Percentiles rank a stretch among this genome's conserved stretches.
These are phyloP conservation scores for Fomitopsis serialis DNA, from an alignment of 768 basidiomycete genomes.

Conservation along the genomic window DNA sequence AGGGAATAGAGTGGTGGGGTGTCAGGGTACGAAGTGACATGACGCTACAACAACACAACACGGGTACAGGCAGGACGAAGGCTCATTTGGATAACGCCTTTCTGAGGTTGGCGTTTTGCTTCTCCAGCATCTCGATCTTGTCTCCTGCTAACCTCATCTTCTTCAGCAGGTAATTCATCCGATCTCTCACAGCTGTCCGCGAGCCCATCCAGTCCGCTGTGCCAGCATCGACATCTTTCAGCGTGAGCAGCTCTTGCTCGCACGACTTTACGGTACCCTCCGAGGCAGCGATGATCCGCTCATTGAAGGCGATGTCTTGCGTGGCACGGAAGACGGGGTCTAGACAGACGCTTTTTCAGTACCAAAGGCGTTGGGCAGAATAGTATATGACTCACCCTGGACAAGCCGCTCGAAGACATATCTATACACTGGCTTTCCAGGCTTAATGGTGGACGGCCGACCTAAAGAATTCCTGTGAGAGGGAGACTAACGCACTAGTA, in stretches of 20 bases:
- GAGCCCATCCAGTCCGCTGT: conserved; percentile 40
- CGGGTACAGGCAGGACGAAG: background rate
- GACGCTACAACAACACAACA: background rate
- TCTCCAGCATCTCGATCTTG: conserved; percentile 68
- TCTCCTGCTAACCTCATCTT: conserved; percentile 70
- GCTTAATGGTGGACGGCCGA: conserved; percentile 75
- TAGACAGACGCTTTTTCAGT: conserved; percentile 22
- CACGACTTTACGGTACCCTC: conserved; percentile 64
- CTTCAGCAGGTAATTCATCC: conserved; percentile 62
- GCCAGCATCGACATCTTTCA: conserved; percentile 61
- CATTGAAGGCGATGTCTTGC: conserved; percentile 79
- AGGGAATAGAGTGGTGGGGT: too few species aligned
- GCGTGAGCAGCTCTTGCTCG: conserved; percentile 68
- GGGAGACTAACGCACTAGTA: background rate
- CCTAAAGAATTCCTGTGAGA: conserved; percentile 35
- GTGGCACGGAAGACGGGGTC: conserved; percentile 76
- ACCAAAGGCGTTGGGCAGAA: background rate
- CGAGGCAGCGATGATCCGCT: conserved; percentile 47
- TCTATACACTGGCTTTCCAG: conserved; percentile 87
- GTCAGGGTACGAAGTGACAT: too few species aligned
- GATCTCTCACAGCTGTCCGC: conserved; percentile 44
- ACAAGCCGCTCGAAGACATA: conserved; percentile 82
- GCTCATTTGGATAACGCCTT: conserved; percentile 38
- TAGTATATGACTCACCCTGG: conserved; percentile 44
- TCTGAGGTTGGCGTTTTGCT: conserved; percentile 64